These are phyloP conservation scores for Inosperma sp. DNA, from an alignment of 768 basidiomycete species.

Conservation along the genomic window DNA sequence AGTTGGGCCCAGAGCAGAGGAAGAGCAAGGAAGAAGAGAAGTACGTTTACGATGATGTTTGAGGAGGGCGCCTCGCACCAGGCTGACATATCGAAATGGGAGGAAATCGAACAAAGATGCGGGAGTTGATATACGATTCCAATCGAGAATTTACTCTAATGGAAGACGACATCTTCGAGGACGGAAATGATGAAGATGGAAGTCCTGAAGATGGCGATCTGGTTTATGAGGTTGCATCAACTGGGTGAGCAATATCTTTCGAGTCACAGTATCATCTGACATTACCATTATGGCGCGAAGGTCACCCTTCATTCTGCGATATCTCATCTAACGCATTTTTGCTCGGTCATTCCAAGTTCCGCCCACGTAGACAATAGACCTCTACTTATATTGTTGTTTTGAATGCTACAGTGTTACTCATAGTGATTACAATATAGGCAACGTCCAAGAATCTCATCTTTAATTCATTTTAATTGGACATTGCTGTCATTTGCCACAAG, in stretches of 20 bases:
- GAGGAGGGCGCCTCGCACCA: conserved; percentile 39
- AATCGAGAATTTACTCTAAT: conserved; percentile 22
- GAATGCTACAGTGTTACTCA: no score
- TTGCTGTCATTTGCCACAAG: no score
- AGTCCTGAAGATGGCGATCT: conserved; percentile 39
- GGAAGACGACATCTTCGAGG: conserved; percentile 20
- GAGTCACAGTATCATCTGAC: neutral
- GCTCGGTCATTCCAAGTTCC: conserved; percentile 58
- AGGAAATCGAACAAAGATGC: conserved; percentile 56
- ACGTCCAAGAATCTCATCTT: no score
- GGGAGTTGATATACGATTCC: conserved; percentile 52
- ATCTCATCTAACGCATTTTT: conserved; percentile 70
- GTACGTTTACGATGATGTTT: conserved; percentile 74
- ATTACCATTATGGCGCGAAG: conserved; percentile 48
- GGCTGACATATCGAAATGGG: conserved; percentile 49
- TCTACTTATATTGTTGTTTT: no score
- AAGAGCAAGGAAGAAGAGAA: conserved; percentile 61
- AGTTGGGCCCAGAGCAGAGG: conserved; percentile 85
- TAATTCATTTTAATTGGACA: no score
- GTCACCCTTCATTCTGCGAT: conserved; percentile 67
- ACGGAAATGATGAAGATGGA: conserved; percentile 16
- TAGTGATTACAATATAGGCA: no score
- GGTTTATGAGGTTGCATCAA: conserved; percentile 49
- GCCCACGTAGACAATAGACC: conserved; percentile 48
- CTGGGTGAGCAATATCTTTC: conserved; percentile 47